Conservation (phyloP, 2,329 filamentous ascomycete species). For the Fusarium nurragi region DNA sequence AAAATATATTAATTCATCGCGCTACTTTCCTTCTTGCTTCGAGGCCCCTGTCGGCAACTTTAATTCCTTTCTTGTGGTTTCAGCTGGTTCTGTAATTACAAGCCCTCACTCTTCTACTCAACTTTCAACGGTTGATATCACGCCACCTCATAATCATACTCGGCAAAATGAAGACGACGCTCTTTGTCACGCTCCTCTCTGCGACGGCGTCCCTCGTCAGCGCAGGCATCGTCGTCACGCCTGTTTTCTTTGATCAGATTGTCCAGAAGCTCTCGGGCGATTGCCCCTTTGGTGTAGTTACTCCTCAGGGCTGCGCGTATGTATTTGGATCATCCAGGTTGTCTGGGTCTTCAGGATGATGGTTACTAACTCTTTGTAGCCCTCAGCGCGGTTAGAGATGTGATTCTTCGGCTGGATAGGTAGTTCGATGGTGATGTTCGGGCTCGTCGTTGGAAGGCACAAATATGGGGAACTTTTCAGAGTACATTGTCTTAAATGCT, state of each 20-base stretch:
- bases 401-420: not conserved
- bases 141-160: slow-evolving; percentile 3
- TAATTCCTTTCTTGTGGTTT: slow-evolving; percentile 17
- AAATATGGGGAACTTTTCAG: not conserved
- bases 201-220: slow-evolving; percentile 57
- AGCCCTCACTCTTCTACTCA: not conserved
- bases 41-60: slow-evolving; percentile 8
- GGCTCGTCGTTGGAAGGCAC: not conserved
- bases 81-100: slow-evolving; percentile 36
- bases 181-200: slow-evolving; percentile 52
- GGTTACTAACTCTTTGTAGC: slow-evolving; percentile 12
- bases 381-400: slow-evolving; percentile 32
- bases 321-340: slow-evolving; percentile 38
- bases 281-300: slow-evolving; percentile 66
- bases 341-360: not conserved
- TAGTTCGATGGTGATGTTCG: not conserved
- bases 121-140: not conserved
- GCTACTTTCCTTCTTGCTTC: not conserved
- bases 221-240: slow-evolving; percentile 66
- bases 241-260: slow-evolving; percentile 61
- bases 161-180: slow-evolving; percentile 45
- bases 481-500: too few species aligned
- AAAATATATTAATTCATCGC: slow-evolving; percentile 24
- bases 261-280: slow-evolving; percentile 59
- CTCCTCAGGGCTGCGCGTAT: slow-evolving; percentile 67